Base-by-base conservation (phyloP, 2,329 filamentous ascomycete genomes). In the Pyrenophora seminiperda region DNA sequence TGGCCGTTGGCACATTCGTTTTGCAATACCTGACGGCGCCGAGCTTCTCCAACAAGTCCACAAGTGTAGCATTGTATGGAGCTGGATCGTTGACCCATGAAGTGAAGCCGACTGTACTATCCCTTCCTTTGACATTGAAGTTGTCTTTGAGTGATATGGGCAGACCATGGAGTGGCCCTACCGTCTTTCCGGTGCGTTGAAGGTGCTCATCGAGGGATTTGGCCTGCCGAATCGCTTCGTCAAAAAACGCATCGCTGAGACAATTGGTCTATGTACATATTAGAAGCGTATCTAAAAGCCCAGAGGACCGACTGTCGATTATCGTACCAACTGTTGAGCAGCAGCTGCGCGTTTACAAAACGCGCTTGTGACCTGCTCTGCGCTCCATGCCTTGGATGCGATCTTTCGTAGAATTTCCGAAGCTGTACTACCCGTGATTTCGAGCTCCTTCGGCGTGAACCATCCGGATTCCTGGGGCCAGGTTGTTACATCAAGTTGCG, bases 61-160 rank as follows among this genome's bases (percentile, higher is more conserved):
- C 81, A 5, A 88, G 73, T 0, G 79, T 77, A 0, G 83, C 78
- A 65, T 87, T 81, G 53, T 77, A 69, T 24, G 71, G 67, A 11
- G 81, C 83, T 0, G 86, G 84, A 37, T 85, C 76, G 31, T 80
- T 79, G 3, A 86, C 83, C 48, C 87, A 79, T 1, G 81, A 80
- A 0, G 81, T 80, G 53, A 91, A 86, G 4, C 87, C 87, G 1
- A 87, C 78, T 0, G 83, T 85, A 17, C 82, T 76, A 54, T 86
- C 83, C 10, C 83, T 76, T 5, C 83, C 84, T 2, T 70, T 66
- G 11, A 88, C 73, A 50, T 88, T 81, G 75, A 89, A 86, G 63
- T 86, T 85, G 72, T 90, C 87, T 63, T 91, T 91, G 38, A 91
- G 77, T 0, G 85, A 83, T 39, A 88, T 75, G 0, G 84, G 84